A percentile compares a stretch with the other conserved stretches of the same genome.
Evolutionary conservation across 257 asterid species (phyloP).

Genomic region (Rauvolfia tetraphylla): DNA sequence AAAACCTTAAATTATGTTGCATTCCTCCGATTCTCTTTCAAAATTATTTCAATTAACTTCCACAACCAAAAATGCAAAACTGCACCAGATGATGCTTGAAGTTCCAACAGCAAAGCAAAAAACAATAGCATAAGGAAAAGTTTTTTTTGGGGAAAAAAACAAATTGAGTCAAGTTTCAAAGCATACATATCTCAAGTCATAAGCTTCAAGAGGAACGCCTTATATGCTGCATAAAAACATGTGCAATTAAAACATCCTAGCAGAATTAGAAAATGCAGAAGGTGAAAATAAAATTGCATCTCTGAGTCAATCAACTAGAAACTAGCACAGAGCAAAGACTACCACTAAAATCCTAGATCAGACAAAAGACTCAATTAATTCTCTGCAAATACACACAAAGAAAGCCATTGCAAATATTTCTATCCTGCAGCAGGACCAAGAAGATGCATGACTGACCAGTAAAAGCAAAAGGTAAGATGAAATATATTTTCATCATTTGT

Average conservation of each 20-base stretch:
- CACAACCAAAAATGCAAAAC: neutral
- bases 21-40: neutral
- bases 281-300: neutral
- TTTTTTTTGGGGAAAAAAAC: neutral
- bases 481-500: neutral
- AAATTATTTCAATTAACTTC: neutral
- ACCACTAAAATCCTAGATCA: neutral
- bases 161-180: neutral
- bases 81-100: neutral
- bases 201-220: neutral
- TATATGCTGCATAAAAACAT: neutral
- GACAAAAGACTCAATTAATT: neutral
- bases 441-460: neutral
- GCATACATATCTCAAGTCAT: neutral
- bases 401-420: neutral
- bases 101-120: neutral
- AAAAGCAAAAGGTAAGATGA: conserved; percentile 5
- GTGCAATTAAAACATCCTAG: neutral
- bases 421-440: neutral
- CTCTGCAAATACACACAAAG: neutral
- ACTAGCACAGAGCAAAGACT: neutral
- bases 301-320: neutral
- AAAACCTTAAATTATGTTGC: neutral
- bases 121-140: neutral
- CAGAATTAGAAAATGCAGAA: neutral